A percentile compares a stretch with the other conserved stretches of the same genome.
Conservation (phyloP, 2,329 filamentous ascomycete genomes). For the Fusarium bactridioides region DNA sequence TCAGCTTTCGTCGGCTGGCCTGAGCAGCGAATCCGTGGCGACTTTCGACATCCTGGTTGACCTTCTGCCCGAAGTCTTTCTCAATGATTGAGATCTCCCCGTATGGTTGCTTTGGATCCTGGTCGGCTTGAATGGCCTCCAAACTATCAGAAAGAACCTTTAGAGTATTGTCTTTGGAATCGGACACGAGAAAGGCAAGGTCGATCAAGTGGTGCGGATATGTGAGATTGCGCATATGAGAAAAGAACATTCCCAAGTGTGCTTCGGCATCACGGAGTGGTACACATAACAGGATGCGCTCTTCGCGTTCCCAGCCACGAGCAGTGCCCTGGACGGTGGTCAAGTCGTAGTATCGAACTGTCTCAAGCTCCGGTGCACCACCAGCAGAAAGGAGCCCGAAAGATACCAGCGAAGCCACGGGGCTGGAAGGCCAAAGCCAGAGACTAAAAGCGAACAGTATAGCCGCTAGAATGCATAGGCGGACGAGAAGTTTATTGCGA, state of each 20-base stretch:
- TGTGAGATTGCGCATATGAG: conserved; percentile 94
- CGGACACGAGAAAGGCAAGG: conserved; percentile 94
- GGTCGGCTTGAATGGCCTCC: conserved; percentile 79
- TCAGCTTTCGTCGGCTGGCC: conserved; percentile 90
- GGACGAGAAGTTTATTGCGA: conserved; percentile 75
- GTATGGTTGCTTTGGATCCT: conserved; percentile 82
- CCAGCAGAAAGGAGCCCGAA: conserved; percentile 73
- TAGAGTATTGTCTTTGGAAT: conserved; percentile 93
- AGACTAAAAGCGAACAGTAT: conserved; percentile 73
- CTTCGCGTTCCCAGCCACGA: conserved; percentile 94
- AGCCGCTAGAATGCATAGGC: conserved; percentile 67
- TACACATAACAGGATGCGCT: conserved; percentile 93
- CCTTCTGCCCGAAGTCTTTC: conserved; percentile 98
- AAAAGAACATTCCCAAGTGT: conserved; percentile 97
- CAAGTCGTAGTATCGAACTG: conserved; percentile 96
- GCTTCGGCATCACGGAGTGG: conserved; percentile 91
- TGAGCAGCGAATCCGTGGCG: conserved; percentile 97
- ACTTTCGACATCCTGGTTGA: conserved; percentile 97
- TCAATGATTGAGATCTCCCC: conserved; percentile 98
- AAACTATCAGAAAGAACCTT: conserved; percentile 77
- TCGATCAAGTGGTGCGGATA: conserved; percentile 98
- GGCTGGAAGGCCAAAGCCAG: conserved; percentile 76
- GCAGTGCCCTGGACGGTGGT: conserved; percentile 90
- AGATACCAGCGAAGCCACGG: conserved; percentile 67
- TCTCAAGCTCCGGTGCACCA: conserved; percentile 84